These are phyloP conservation scores for Mycena filopes DNA, from an alignment of 768 basidiomycete genomes.

Conservation along the genomic window DNA sequence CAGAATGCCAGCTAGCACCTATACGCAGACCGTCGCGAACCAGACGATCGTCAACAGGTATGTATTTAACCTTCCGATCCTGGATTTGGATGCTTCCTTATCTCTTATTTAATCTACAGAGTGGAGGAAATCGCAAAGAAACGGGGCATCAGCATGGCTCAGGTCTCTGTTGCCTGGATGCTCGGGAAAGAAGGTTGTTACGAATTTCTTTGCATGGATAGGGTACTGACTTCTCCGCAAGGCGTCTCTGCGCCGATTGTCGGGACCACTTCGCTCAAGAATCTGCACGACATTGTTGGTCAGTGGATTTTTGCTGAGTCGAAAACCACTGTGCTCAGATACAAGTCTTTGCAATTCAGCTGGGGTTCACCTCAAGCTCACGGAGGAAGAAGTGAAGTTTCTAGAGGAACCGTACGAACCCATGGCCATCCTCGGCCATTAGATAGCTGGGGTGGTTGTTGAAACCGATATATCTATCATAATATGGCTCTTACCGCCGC, in stretches of 20 bases:
- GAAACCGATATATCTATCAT: too few species aligned
- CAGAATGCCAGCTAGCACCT: constrained; percentile 17
- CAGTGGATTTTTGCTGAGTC: constrained; percentile 3
- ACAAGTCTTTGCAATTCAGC: not conserved
- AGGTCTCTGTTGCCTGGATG: constrained; percentile 65
- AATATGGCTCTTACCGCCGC: too few species aligned
- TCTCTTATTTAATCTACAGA: constrained; percentile 36
- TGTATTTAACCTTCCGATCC: not conserved
- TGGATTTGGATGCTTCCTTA: too few species aligned
- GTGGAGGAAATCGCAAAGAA: constrained; percentile 67
- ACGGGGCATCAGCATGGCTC: constrained; percentile 65
- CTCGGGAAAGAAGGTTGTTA: constrained; percentile 50
- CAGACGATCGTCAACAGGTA: constrained; percentile 27
- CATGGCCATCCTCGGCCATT: constrained; percentile 18
- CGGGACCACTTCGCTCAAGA: constrained; percentile 61
- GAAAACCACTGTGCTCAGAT: not conserved
- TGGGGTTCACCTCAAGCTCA: constrained; percentile 21
- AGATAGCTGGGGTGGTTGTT: too few species aligned
- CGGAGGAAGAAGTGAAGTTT: constrained; percentile 28
- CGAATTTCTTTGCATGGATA: not conserved
- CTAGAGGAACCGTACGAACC: constrained; percentile 28
- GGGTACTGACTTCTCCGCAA: constrained; percentile 7
- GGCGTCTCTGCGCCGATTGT: constrained; percentile 69
- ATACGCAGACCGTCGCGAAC: constrained; percentile 28
- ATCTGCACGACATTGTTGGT: constrained; percentile 64